Percentiles rank a stretch among this genome's conserved stretches.
phyloP scores from a whole-genome alignment of 352 stramenopile genomes.

The Phytophthora meadii region DNA sequence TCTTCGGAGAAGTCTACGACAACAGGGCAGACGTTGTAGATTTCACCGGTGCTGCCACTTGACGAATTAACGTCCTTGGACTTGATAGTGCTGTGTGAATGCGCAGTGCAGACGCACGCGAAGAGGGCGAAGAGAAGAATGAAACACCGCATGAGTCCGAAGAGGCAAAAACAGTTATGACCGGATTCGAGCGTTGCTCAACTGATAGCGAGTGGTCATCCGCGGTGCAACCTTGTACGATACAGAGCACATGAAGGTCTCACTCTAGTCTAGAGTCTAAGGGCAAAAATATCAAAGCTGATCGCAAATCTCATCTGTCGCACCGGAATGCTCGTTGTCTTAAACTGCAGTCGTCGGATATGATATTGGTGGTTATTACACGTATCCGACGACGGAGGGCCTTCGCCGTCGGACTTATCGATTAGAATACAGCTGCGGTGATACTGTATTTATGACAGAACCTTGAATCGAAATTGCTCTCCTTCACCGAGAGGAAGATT shows the following conservation, averaged over 20 bases:
- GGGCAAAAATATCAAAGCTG: neutral
- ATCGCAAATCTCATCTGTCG: constrained; percentile 2
- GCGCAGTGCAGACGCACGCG: constrained; percentile 7
- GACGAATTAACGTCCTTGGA: constrained; percentile 3
- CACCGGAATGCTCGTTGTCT: neutral
- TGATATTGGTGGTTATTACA: neutral
- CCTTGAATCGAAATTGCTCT: neutral
- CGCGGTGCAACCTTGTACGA: neutral
- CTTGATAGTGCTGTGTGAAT: constrained; percentile 11
- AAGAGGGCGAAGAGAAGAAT: constrained; percentile 12
- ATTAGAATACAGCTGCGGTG: neutral
- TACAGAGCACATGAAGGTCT: neutral
- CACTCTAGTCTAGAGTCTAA: neutral
- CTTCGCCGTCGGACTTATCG: neutral
- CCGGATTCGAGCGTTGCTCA: neutral
- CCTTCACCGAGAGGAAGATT: neutral
- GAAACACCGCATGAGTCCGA: neutral
- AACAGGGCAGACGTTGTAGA: constrained; percentile 37
- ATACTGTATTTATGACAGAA: neutral
- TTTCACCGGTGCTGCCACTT: constrained; percentile 15
- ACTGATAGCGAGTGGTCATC: neutral
- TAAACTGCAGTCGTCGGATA: constrained; percentile 7
- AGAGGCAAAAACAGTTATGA: constrained; percentile 1
- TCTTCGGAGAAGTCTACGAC: constrained; percentile 27
- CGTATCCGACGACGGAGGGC: constrained; percentile 4